Evolutionary conservation across 495 filamentous ascomycete genomes (phyloP).

Genomic region (Glonium stellatum): DNA sequence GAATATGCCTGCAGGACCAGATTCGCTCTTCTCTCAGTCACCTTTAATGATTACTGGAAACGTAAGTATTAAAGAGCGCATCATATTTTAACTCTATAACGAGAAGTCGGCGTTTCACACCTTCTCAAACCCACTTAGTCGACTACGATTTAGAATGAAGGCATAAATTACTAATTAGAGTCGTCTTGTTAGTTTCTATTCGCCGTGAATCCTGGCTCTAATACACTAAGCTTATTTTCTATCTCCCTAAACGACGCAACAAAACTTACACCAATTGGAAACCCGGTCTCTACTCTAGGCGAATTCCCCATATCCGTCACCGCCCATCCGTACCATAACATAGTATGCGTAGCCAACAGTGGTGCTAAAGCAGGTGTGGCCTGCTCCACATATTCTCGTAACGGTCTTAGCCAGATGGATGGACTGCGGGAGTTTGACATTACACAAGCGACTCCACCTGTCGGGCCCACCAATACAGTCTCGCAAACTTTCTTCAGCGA

Average conservation of each 20-base stretch:
- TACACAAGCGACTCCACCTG: slow-evolving; percentile 5
- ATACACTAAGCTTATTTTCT: neutral
- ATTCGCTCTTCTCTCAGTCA: slow-evolving; percentile 6
- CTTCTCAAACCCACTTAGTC: neutral
- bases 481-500: slow-evolving; percentile 11
- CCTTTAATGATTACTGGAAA: slow-evolving; percentile 1
- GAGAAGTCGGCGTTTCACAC: too few species aligned
- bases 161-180: neutral
- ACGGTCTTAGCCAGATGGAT: slow-evolving; percentile 1
- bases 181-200: slow-evolving; percentile 4
- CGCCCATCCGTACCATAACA: neutral
- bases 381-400: neutral
- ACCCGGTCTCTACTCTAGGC: neutral
- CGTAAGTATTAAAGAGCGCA: neutral
- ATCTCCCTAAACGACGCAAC: slow-evolving; percentile 3
- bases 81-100: neutral
- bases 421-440: slow-evolving; percentile 5
- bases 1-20: neutral
- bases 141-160: neutral
- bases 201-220: slow-evolving; percentile 5
- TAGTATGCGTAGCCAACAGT: slow-evolving; percentile 8
- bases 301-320: slow-evolving; percentile 7
- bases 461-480: slow-evolving; percentile 4
- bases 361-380: slow-evolving; percentile 2
- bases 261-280: neutral